These are phyloP conservation scores for Russula dissimulans DNA, from an alignment of 768 basidiomycete genomes.

Conservation along the genomic window DNA sequence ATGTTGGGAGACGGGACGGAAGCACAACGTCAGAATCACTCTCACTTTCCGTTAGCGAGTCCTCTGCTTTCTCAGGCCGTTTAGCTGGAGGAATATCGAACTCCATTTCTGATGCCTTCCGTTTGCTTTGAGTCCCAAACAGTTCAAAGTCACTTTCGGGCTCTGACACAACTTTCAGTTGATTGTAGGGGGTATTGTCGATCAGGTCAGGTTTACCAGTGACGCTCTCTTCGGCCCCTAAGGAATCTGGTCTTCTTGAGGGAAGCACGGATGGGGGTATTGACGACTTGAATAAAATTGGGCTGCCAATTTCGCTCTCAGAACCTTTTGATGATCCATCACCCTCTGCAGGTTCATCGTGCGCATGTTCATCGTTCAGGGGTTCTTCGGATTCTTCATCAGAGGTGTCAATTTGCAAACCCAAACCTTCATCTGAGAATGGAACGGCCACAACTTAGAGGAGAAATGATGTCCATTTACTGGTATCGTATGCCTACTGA, in stretches of 20 bases:
- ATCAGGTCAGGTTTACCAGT: slow-evolving; percentile 11
- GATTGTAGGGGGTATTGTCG: background rate
- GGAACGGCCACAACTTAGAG: background rate
- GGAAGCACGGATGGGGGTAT: background rate
- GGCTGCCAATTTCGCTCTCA: slow-evolving; percentile 2
- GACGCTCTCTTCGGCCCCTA: background rate
- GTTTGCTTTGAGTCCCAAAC: background rate
- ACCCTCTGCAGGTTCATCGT: slow-evolving; percentile 10
- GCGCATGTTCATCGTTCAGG: slow-evolving; percentile 14
- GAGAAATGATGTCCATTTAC: background rate
- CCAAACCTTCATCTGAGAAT: slow-evolving; percentile 16
- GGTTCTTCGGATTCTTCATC: slow-evolving; percentile 20
- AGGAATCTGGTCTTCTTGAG: background rate
- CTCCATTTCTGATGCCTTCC: slow-evolving; percentile 8
- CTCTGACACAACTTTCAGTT: slow-evolving; percentile 19
- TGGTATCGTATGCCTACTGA: slow-evolving; percentile 19
- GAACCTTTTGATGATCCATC: background rate
- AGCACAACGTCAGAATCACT: background rate
- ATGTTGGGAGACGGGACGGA: background rate
- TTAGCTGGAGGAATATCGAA: slow-evolving; percentile 9
- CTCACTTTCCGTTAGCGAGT: slow-evolving; percentile 14
- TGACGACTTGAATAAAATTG: background rate
- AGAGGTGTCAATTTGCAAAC: slow-evolving; percentile 16
- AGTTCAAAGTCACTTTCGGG: slow-evolving; percentile 23
- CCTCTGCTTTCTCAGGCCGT: background rate